Base-by-base conservation (phyloP, 257 asterid species). In the Solanum neorickii region DNA sequence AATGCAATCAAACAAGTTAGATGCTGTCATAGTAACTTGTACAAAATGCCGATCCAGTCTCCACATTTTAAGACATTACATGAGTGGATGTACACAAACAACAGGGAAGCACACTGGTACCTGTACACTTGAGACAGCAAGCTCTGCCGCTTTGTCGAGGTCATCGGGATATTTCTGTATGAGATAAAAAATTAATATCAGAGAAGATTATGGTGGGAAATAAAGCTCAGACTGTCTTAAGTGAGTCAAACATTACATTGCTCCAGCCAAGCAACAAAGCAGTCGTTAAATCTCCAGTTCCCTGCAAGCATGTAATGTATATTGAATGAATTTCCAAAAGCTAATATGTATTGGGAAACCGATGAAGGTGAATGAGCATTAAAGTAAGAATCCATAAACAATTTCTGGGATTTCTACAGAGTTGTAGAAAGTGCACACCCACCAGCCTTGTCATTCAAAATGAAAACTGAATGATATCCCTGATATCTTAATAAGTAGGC, bases 81-180 rank as follows among this genome's bases (percentile, higher is more conserved):
- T 12, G 60, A 44, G 29, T 37, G 56, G 86, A 33, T 37, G 31
- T 21, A 42, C 12, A 56, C 37, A 23, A 52, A 78, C 73, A 20
- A 41, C 37, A 80, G 12, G 56, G 27, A 21, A 23, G 42, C 68
- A 35, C 84, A 27, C 25, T 65, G 9, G 49, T 93, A 97, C 99
- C 99, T 97, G 99, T 91, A 97, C 83, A 93, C 98, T 97, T 84
- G 99, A 97, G 68, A 97, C 98, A 84, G 99, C 94, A n/a, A 97
- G 92, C 91, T 96, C 99, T 29, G 99, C 99, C 52, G 99, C 99
- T 91, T 89, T 96, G 87, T 89, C 95, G 35, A 97, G 98, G 93
- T 94, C 92, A 84, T 97, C 94, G 4, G 99, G 98, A 89, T 95
- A 93, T 93, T 91, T 96, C 99, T 97, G 94, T 88, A 90, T 62